A percentile compares a stretch with the other conserved stretches of the same genome.
phyloP scores from a whole-genome alignment of 148 eudicot genomes.

The Nyssa sinensis region DNA sequence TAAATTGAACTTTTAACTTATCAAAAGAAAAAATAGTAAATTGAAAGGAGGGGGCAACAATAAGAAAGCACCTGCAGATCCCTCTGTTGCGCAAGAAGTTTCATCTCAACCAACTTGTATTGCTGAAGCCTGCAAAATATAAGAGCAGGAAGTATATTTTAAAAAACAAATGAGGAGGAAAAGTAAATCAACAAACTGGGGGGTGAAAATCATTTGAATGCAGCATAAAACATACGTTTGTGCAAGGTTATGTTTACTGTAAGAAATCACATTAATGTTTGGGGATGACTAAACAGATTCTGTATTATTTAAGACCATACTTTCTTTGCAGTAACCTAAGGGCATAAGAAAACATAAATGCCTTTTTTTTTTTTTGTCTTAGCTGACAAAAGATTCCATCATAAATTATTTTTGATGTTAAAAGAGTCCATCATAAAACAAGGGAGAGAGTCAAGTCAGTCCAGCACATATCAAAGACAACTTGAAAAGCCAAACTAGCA shows the following conservation, averaged over 20 bases:
- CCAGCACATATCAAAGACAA: neutral
- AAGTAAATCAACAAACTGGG: neutral
- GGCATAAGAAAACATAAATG: neutral
- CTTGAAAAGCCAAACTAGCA: neutral
- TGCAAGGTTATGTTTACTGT: neutral
- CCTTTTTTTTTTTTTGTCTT: neutral
- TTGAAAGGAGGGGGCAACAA: neutral
- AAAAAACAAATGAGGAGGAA: neutral
- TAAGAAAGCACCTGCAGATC: constrained; percentile 70
- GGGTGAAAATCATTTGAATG: neutral
- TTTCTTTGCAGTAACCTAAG: neutral
- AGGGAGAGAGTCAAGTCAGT: neutral
- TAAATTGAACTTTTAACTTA: neutral
- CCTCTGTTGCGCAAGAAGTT: constrained; percentile 86
- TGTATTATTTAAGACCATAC: neutral
- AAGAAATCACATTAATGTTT: neutral
- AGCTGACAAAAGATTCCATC: neutral
- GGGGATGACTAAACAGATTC: neutral
- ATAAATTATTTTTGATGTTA: neutral
- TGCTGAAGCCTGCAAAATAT: constrained; percentile 67
- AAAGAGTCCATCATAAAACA: neutral
- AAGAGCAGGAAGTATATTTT: neutral
- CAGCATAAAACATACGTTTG: neutral
- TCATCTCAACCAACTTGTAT: constrained; percentile 79
- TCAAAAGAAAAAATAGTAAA: neutral